These are phyloP conservation scores for Cyberlindnera subsufficiens DNA, from an alignment of 805 yeast genomes.

Conservation along the genomic window DNA sequence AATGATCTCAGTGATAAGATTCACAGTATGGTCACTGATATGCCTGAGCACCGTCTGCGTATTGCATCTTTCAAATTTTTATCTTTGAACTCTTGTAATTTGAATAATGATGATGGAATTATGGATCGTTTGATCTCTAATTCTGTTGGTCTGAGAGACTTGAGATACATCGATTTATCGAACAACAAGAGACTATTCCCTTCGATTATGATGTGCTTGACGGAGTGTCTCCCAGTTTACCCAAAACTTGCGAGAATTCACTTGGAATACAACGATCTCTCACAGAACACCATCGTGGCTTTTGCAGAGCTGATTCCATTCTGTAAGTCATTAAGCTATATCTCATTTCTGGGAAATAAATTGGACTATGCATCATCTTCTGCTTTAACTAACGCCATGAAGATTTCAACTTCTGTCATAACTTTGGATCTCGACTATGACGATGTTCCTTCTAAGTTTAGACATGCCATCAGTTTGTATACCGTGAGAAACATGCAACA, in stretches of 20 bases:
- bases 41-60: constrained; percentile 19
- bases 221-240: constrained; percentile 65
- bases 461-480: constrained; percentile 65
- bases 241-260: constrained; percentile 59
- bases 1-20: constrained; percentile 51
- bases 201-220: constrained; percentile 41
- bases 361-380: constrained; percentile 56
- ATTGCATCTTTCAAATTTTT: constrained; percentile 35
- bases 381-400: constrained; percentile 62
- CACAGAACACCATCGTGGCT: constrained; percentile 47
- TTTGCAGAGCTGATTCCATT: constrained; percentile 69
- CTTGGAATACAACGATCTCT: constrained; percentile 62
- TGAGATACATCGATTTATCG: constrained; percentile 73
- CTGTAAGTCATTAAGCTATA: constrained; percentile 55
- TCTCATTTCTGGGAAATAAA: constrained; percentile 65
- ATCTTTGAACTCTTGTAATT: constrained; percentile 63
- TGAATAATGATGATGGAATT: constrained; percentile 30
- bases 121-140: constrained; percentile 36
- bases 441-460: constrained; percentile 49
- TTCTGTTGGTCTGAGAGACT: constrained; percentile 46
- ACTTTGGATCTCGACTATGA: constrained; percentile 62
- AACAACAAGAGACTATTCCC: constrained; percentile 72
- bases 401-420: constrained; percentile 54
- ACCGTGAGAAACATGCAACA: constrained; percentile 78
- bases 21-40: constrained; percentile 21